A percentile compares a stretch with the other conserved stretches of the same genome.
phyloP scores from a whole-genome alignment of 805 yeast genomes.

The Candida insectorum region DNA sequence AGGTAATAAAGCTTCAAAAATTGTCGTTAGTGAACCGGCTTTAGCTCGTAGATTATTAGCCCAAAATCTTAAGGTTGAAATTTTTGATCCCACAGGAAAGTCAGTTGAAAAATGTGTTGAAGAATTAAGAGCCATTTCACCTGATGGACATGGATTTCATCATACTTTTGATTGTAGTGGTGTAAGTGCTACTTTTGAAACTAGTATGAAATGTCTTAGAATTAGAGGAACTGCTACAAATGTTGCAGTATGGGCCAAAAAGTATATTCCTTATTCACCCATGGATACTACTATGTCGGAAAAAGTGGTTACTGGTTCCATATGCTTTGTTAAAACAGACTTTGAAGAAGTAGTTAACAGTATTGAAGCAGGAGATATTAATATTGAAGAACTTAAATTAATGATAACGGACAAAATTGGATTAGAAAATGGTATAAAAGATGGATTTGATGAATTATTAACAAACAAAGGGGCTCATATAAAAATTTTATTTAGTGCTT shows the following conservation, averaged over 20 bases:
- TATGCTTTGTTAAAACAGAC: constrained; percentile 57
- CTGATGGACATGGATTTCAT: constrained; percentile 45
- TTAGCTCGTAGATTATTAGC: constrained; percentile 55
- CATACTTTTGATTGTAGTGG: constrained; percentile 56
- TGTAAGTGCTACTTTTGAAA: constrained; percentile 48
- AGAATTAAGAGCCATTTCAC: constrained; percentile 33
- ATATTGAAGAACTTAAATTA: constrained; percentile 38
- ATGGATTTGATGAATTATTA: constrained; percentile 51
- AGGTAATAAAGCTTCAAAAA: constrained; percentile 34
- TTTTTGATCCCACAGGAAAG: constrained; percentile 46
- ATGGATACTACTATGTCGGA: constrained; percentile 56
- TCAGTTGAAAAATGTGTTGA: constrained; percentile 34
- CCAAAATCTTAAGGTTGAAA: constrained; percentile 43
- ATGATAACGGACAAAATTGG: constrained; percentile 54
- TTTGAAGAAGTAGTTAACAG: constrained; percentile 55
- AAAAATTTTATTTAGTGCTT: constrained; percentile 51
- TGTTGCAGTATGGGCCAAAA: constrained; percentile 63
- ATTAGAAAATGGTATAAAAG: constrained; percentile 49
- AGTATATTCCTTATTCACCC: constrained; percentile 47
- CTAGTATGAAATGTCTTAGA: constrained; percentile 47
- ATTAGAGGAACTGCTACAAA: constrained; percentile 59
- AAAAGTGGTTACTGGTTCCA: constrained; percentile 55
- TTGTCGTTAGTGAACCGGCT: constrained; percentile 63
- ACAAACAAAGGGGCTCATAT: constrained; percentile 54
- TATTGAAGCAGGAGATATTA: constrained; percentile 44